These are phyloP conservation scores for Blastobotrys proliferans DNA, from an alignment of 1,139 yeast genomes.

Conservation along the genomic window DNA sequence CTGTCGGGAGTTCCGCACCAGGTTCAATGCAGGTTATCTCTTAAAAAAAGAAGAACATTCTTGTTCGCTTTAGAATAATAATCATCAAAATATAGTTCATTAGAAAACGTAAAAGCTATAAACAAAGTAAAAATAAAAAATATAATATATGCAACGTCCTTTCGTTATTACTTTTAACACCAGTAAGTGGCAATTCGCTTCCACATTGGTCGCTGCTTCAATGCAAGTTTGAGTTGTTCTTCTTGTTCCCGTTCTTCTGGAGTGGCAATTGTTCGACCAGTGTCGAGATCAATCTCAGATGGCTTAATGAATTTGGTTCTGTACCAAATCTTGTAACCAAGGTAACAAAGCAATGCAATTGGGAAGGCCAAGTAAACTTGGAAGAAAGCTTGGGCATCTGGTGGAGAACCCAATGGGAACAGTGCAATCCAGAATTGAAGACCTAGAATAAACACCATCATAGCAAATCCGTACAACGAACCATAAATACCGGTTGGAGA, in stretches of 20 bases:
- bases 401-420: constrained; percentile 55
- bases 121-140: not conserved
- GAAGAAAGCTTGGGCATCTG: constrained; percentile 45
- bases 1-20: no score
- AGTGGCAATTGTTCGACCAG: constrained; percentile 54
- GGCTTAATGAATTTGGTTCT: constrained; percentile 40
- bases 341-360: constrained; percentile 45
- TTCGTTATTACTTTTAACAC: constrained; percentile 3
- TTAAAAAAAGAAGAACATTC: no score
- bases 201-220: constrained; percentile 36
- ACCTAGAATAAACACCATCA: constrained; percentile 61
- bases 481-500: constrained; percentile 71
- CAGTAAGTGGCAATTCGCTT: constrained; percentile 37
- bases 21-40: no score
- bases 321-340: constrained; percentile 48
- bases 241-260: constrained; percentile 49
- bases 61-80: not conserved
- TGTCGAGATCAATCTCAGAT: constrained; percentile 42
- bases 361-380: constrained; percentile 52
- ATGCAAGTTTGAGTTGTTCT: constrained; percentile 35
- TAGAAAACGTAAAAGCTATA: not conserved
- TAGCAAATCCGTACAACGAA: constrained; percentile 57
- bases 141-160: not conserved
- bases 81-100: not conserved
- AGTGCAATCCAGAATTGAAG: constrained; percentile 83